Percentiles rank a stretch among this genome's conserved stretches.
phyloP scores from a whole-genome alignment of 2,329 filamentous ascomycete species.

The Scortechinia acanthostroma region DNA sequence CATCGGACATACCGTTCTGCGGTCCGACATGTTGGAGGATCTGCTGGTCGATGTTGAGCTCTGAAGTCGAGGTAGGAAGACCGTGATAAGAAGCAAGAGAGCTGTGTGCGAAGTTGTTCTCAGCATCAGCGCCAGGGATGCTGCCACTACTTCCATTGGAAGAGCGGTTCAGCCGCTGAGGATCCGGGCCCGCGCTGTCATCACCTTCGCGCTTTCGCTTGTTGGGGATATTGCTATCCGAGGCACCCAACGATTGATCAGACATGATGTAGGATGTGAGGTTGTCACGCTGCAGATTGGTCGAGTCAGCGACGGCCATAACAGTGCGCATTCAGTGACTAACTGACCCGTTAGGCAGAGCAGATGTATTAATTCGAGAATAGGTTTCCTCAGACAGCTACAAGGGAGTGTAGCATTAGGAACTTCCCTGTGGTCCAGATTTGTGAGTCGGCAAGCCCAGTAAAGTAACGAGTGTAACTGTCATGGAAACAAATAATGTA shows the following conservation, averaged over 20 bases:
- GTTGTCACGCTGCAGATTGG: slow-evolving; percentile 8
- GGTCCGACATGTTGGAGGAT: slow-evolving; percentile 34
- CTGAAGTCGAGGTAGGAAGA: slow-evolving; percentile 14
- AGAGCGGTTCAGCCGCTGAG: slow-evolving; percentile 26
- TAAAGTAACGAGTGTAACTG: too few species aligned
- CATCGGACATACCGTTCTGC: slow-evolving; percentile 37
- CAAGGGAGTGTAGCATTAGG: too few species aligned
- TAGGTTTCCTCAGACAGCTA: too few species aligned
- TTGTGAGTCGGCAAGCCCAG: too few species aligned
- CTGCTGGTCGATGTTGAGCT: slow-evolving; percentile 3
- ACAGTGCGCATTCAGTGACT: too few species aligned
- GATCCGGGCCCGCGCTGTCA: slow-evolving; percentile 25
- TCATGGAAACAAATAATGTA: too few species aligned
- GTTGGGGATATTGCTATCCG: slow-evolving; percentile 19
- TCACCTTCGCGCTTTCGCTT: slow-evolving; percentile 29
- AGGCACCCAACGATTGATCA: slow-evolving; percentile 22
- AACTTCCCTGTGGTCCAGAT: too few species aligned
- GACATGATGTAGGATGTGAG: slow-evolving; percentile 17
- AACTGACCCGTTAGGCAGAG: too few species aligned
- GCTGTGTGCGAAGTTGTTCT: slow-evolving; percentile 15
- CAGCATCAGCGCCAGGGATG: slow-evolving; percentile 18
- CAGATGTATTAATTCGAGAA: too few species aligned
- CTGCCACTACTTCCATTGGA: slow-evolving; percentile 27
- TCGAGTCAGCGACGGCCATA: too few species aligned
- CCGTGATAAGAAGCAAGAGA: slow-evolving; percentile 19